Evolutionary conservation across 441 rosid genomes (phyloP).

Genomic region (Biscutella laevigata): DNA sequence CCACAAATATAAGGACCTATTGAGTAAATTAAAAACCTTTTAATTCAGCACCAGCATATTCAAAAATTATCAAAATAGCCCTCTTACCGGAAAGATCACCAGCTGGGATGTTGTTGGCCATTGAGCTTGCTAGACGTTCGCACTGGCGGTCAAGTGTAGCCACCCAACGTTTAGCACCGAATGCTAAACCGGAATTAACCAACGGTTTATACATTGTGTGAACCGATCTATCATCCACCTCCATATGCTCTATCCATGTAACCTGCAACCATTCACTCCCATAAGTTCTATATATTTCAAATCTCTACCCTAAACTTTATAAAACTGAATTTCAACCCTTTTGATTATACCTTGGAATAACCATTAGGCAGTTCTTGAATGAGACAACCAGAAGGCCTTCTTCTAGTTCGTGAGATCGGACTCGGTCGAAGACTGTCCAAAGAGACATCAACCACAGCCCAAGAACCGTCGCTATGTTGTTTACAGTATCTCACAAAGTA

Average conservation of each 20-base stretch:
- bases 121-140: constrained; percentile 86
- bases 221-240: constrained; percentile 73
- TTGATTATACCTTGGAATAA: constrained; percentile 93
- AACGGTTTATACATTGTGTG: constrained; percentile 57
- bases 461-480: constrained; percentile 68
- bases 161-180: constrained; percentile 94
- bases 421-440: constrained; percentile 58
- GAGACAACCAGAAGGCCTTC: constrained; percentile 91
- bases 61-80: neutral
- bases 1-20: no score
- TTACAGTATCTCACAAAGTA: constrained; percentile 87
- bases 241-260: constrained; percentile 88
- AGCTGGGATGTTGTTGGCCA: constrained; percentile 72
- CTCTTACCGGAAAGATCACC: constrained; percentile 72
- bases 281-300: no score
- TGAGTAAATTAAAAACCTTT: no score
- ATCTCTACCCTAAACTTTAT: no score
- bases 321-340: no score
- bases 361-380: constrained; percentile 85
- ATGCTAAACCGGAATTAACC: constrained; percentile 71
- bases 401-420: no score
- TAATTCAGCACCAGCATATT: no score
- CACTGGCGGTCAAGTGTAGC: constrained; percentile 79
- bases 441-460: constrained; percentile 97
- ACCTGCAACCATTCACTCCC: no score